Conservation (phyloP, 176 grass and related monocot genomes). For the Triticum urartu region DNA sequence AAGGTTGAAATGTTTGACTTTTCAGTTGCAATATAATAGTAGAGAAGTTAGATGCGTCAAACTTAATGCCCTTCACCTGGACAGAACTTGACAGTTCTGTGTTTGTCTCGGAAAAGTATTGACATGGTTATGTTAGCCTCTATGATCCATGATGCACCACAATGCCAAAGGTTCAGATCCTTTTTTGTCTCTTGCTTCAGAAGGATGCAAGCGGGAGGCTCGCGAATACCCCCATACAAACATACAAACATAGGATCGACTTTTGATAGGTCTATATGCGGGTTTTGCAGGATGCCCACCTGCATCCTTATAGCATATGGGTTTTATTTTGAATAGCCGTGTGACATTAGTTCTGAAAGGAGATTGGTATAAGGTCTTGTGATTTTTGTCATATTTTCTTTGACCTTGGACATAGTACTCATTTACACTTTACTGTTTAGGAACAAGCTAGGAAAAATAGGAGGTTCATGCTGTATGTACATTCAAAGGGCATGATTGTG, state of each 20-base stretch:
- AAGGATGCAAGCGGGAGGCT: too few relatives aligned
- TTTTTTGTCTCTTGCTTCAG: not conserved
- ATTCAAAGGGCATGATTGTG: constrained; percentile 85
- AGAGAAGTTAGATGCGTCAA: not conserved
- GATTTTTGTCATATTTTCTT: not conserved
- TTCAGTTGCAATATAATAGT: not conserved
- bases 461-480: constrained; percentile 80
- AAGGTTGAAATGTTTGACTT: not conserved
- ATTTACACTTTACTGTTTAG: constrained; percentile 31
- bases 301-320: not conserved
- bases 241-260: too few relatives aligned
- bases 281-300: too few relatives aligned
- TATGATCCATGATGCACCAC: not conserved
- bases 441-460: constrained; percentile 62
- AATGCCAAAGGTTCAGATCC: not conserved
- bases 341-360: not conserved
- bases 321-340: not conserved
- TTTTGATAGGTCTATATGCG: too few relatives aligned
- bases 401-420: not conserved
- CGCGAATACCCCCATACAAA: too few relatives aligned
- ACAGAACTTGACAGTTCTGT: not conserved
- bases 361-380: constrained; percentile 2
- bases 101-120: not conserved
- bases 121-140: not conserved
- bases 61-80: not conserved